A percentile compares a stretch with the other conserved stretches of the same genome.
Evolutionary conservation across 2,329 filamentous ascomycete species (phyloP).

Genomic region (Dactylellina haptotyla): DNA sequence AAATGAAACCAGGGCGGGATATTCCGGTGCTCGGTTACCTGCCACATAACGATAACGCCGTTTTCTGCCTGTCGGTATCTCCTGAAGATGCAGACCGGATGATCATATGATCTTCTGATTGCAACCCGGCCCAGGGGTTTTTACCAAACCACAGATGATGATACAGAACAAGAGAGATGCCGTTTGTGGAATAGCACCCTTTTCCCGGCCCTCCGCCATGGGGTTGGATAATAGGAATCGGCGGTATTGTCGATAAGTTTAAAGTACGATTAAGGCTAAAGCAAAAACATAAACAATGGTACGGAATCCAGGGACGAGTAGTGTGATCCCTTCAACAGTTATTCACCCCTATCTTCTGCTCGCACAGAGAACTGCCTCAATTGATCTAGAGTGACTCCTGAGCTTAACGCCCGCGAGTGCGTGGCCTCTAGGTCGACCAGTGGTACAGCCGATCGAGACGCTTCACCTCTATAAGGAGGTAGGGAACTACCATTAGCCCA

Average conservation of each 20-base stretch:
- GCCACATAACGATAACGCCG: conserved; percentile 32
- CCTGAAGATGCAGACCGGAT: not conserved
- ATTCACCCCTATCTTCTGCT: conserved; percentile 22
- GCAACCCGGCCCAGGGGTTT: too few relatives aligned
- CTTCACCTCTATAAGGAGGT: conserved; percentile 30
- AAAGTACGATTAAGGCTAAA: conserved; percentile 9
- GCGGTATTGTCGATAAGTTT: conserved; percentile 1
- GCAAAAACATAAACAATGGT: not conserved
- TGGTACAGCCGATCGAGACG: conserved; percentile 59
- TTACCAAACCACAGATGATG: too few relatives aligned
- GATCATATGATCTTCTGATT: conserved; percentile 30
- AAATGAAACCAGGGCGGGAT: conserved; percentile 28
- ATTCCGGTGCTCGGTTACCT: conserved; percentile 28
- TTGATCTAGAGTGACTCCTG: conserved; percentile 64
- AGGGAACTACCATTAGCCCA: not conserved
- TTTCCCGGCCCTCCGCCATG: conserved; percentile 31
- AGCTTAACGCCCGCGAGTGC: conserved; percentile 66
- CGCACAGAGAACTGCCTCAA: conserved; percentile 65
- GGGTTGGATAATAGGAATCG: conserved; percentile 19
- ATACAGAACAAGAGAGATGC: conserved; percentile 5
- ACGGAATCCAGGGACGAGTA: not conserved
- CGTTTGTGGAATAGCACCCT: conserved; percentile 27
- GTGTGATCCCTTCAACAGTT: not conserved
- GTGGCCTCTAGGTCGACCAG: conserved; percentile 66
- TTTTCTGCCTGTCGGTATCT: conserved; percentile 28